Conservation (phyloP, 2,329 filamentous ascomycete species). For the Hirsutella minnesotensis region DNA sequence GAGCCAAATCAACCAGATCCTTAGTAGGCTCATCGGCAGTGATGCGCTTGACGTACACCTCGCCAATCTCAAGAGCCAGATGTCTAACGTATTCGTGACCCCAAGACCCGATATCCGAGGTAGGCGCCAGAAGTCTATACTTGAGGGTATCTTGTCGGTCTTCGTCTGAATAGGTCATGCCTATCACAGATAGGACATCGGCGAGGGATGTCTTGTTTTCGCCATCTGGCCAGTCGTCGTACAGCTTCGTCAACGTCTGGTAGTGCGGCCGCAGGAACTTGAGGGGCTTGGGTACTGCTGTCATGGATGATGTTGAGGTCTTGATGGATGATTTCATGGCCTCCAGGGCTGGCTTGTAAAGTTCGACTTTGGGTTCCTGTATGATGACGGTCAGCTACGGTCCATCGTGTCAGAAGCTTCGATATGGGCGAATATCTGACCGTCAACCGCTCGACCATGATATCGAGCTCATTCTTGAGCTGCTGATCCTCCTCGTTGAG, state of each 20-base stretch:
- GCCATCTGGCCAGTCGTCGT: conserved; percentile 78
- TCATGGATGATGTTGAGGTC: conserved; percentile 99
- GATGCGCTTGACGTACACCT: conserved; percentile 82
- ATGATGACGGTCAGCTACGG: conserved; percentile 7
- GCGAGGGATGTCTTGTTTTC: conserved; percentile 83
- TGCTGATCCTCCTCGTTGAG: conserved; percentile 97
- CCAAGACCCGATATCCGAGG: conserved; percentile 91
- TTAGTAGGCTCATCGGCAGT: conserved; percentile 73
- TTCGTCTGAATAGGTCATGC: conserved; percentile 98
- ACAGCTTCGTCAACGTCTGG: conserved; percentile 73
- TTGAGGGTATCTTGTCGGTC: conserved; percentile 92
- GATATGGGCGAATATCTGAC: conserved; percentile 34
- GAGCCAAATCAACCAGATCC: conserved; percentile 75
- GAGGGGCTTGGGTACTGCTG: conserved; percentile 91
- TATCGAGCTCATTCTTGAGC: conserved; percentile 93
- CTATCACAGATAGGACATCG: conserved; percentile 91
- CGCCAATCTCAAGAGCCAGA: conserved; percentile 86
- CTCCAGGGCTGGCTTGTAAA: conserved; percentile 88
- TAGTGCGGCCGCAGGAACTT: conserved; percentile 98
- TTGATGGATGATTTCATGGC: conserved; percentile 98
- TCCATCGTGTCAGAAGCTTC: too few relatives aligned
- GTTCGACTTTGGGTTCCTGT: conserved; percentile 72
- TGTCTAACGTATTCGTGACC: conserved; percentile 97
- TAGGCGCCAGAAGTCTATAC: conserved; percentile 81
- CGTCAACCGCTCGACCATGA: conserved; percentile 91